Conservation (phyloP, 805 yeast species). For the Candida loeiensis region DNA sequence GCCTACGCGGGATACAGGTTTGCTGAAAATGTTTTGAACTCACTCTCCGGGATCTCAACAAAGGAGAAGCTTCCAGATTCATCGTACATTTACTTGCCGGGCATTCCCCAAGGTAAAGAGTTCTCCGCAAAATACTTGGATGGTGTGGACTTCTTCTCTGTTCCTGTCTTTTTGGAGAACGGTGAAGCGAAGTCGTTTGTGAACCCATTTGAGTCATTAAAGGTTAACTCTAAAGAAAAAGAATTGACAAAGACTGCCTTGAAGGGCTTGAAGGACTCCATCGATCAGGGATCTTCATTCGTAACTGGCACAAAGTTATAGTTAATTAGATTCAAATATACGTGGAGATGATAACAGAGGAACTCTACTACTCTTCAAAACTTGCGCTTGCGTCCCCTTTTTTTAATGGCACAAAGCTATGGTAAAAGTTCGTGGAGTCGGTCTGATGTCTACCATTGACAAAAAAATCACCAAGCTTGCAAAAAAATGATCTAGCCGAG, state of each 20-base stretch:
- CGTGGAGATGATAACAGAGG: conserved; percentile 40
- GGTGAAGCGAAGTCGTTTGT: conserved; percentile 37
- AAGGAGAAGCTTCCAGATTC: conserved; percentile 43
- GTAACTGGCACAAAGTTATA: conserved; percentile 38
- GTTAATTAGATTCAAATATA: conserved; percentile 14
- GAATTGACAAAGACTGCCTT: conserved; percentile 36
- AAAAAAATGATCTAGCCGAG: conserved; percentile 35
- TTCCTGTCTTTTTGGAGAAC: conserved; percentile 42
- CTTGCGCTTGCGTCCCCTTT: too few relatives aligned
- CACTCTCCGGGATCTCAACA: conserved; percentile 54
- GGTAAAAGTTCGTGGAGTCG: too few relatives aligned
- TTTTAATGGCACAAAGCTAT: too few relatives aligned
- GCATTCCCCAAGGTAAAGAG: conserved; percentile 45
- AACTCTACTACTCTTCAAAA: too few relatives aligned
- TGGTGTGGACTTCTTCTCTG: conserved; percentile 44
- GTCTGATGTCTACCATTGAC: too few relatives aligned
- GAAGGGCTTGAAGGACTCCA: conserved; percentile 36
- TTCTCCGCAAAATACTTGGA: conserved; percentile 35
- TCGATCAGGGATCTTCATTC: conserved; percentile 39
- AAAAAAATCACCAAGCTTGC: not conserved
- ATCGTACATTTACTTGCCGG: conserved; percentile 53
- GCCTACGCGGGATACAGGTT: conserved; percentile 85
- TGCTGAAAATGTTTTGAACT: conserved; percentile 62
- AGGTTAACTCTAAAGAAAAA: conserved; percentile 28
- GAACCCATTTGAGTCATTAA: conserved; percentile 32